These are phyloP conservation scores for Aristolochia contorta DNA, from an alignment of 164 flowering plant genomes.

Conservation along the genomic window DNA sequence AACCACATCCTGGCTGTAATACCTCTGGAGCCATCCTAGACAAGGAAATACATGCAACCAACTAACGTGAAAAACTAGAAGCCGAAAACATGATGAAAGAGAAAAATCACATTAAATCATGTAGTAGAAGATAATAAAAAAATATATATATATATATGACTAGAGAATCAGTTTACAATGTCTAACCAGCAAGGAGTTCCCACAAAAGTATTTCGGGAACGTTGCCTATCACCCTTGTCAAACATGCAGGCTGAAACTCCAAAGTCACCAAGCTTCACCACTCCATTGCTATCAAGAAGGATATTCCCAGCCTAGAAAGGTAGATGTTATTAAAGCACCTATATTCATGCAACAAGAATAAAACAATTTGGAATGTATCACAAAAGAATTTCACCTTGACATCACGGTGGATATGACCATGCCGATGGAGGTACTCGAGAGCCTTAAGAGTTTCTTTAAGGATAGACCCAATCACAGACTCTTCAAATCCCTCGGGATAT, in stretches of 20 bases:
- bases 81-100: not conserved
- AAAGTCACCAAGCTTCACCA: conserved; percentile 90
- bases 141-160: too few species aligned
- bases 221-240: conserved; percentile 89
- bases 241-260: conserved; percentile 99
- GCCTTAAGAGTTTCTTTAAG: conserved; percentile 94
- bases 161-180: not conserved
- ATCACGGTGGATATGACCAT: conserved; percentile 98
- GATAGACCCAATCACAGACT: conserved; percentile 67
- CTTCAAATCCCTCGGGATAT: conserved; percentile 92
- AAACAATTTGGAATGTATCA: not conserved
- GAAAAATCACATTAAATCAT: not conserved
- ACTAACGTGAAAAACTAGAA: not conserved
- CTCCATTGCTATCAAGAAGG: conserved; percentile 69
- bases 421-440: conserved; percentile 83
- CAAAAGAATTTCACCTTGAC: conserved; percentile 44
- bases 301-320: conserved; percentile 88
- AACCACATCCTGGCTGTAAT: conserved; percentile 92
- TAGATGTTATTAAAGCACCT: conserved; percentile 4
- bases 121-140: not conserved
- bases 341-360: not conserved
- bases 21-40: conserved; percentile 99
- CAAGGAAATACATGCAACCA: not conserved
- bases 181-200: conserved; percentile 99
- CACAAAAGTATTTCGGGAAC: conserved; percentile 89